phyloP scores from a whole-genome alignment of 2,329 filamentous ascomycete genomes.

The Colletotrichum incanum region DNA sequence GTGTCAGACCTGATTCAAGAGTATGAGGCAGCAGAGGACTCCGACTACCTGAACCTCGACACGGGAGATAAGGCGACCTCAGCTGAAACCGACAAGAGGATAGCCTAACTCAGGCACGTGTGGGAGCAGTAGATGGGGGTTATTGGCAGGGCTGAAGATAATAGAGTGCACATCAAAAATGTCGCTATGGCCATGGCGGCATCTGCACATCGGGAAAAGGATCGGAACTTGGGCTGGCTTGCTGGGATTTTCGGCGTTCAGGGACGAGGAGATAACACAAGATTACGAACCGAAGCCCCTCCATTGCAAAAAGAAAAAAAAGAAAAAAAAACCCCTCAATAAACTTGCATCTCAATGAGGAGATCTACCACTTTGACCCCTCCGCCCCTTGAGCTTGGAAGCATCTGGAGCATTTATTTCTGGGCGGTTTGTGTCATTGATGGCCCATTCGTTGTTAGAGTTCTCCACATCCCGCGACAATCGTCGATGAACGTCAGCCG shows the following conservation, averaged over 20 bases:
- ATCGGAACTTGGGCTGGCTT: slow-evolving; percentile 32
- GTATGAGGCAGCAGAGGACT: slow-evolving; percentile 94
- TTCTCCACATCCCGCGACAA: slow-evolving; percentile 35
- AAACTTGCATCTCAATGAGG: slow-evolving; percentile 26
- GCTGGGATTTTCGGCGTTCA: slow-evolving; percentile 39
- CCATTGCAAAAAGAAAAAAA: background rate
- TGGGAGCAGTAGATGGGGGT: background rate
- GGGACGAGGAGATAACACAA: slow-evolving; percentile 17
- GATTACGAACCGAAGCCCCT: slow-evolving; percentile 24
- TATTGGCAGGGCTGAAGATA: background rate
- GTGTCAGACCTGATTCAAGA: slow-evolving; percentile 92
- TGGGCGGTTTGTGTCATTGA: slow-evolving; percentile 36
- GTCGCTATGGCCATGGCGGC: slow-evolving; percentile 27
- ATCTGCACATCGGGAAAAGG: slow-evolving; percentile 26
- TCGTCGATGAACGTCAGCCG: slow-evolving; percentile 33
- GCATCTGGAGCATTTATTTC: slow-evolving; percentile 30
- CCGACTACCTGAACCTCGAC: slow-evolving; percentile 89
- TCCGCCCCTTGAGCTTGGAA: slow-evolving; percentile 2
- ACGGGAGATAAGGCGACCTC: slow-evolving; percentile 68
- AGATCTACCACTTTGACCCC: slow-evolving; percentile 9
- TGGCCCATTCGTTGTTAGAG: slow-evolving; percentile 27
- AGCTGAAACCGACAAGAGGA: slow-evolving; percentile 68
- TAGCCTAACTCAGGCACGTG: slow-evolving; percentile 52
- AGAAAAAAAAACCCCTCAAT: slow-evolving; percentile 14
- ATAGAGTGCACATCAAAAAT: slow-evolving; percentile 14